Base-by-base conservation (phyloP, 306 rosid species). In the Sindora glabra region DNA sequence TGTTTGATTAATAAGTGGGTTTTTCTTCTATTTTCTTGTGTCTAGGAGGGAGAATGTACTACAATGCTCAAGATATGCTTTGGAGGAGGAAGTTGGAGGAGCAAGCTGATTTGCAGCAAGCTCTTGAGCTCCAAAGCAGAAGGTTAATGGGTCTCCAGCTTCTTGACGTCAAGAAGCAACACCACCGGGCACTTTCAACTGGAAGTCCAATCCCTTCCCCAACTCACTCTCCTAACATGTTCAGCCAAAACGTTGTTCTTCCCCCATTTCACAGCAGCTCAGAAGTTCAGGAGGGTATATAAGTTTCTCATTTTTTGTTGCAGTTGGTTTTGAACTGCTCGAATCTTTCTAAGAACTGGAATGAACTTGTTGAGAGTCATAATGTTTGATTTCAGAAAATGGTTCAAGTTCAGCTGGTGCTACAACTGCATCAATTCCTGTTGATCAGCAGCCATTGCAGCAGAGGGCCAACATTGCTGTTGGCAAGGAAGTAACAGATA, bases 41-140 rank as follows among this genome's bases (percentile, higher is more conserved):
- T 18, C 25, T 34, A 87, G 96, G 94, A 38, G 78, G 86, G 0
- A 80, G 96, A 75, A 82, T 89, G 99, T 82, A 79, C 56, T 92
- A 82, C 56, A 89, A 73, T 59, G 27, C 96, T 19, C 95, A 86
- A 69, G 99, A 92, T 69, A 67, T 86, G 78, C 66, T 89, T 52
- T 80, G 83, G 96, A 86, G 95, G 79, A 89, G 95, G 84, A 92
- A 92, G 64, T 53, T 92, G 38, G 96, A 89, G 68, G 96, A 92
- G 65, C 94, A 85, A 59, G 96, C 96, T 62, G 98, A 88, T 57
- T 62, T 88, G 27, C 97, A 89, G 72, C 95, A 85, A 69, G 85
- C 92, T 14, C 82, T 91, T 51, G 99, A 92, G 64, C 78, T 89
- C 21, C 99, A 92, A 72, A 89, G 85, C 62, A 78, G 95, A 48